Percentiles rank a stretch among this genome's conserved stretches.
These are phyloP conservation scores for Arthrobotrys musiformis DNA, from an alignment of 2,329 filamentous ascomycete genomes.

Conservation along the genomic window DNA sequence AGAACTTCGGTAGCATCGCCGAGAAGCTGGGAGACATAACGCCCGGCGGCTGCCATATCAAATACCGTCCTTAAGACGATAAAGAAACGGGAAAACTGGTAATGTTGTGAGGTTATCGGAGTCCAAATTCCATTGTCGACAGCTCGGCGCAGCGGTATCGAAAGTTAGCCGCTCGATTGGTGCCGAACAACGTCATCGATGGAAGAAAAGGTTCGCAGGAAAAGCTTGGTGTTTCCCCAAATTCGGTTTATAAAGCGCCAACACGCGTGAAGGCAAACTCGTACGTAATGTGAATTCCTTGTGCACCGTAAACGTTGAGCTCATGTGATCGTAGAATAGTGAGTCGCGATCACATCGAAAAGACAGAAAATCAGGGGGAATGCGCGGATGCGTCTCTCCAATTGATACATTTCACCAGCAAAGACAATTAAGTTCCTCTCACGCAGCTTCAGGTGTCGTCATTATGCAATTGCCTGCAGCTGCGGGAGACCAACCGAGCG, in stretches of 20 bases:
- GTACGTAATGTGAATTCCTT: background rate
- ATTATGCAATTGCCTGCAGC: constrained; percentile 13
- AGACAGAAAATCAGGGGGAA: background rate
- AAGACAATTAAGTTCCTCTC: background rate
- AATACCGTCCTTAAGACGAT: background rate
- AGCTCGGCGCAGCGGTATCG: background rate
- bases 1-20: constrained; percentile 57
- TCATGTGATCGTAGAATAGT: background rate
- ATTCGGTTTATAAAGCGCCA: constrained; percentile 15
- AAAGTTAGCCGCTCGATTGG: background rate
- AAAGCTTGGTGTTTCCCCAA: background rate
- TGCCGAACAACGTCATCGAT: constrained; percentile 18
- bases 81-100: too few relatives aligned
- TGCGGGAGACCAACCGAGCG: background rate
- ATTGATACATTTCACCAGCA: background rate
- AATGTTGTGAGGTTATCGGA: constrained; percentile 8
- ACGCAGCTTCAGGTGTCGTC: constrained; percentile 21
- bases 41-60: constrained; percentile 50
- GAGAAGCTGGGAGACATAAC: constrained; percentile 57
- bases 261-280: background rate
- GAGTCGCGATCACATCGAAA: too few relatives aligned
- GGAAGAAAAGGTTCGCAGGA: constrained; percentile 14
- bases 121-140: constrained; percentile 21
- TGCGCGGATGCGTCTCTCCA: too few relatives aligned
- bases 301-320: background rate